A percentile compares a stretch with the other conserved stretches of the same genome.
phyloP scores from a whole-genome alignment of 1,284 basidiomycete genomes.

The Hypsizygus ulmarius region DNA sequence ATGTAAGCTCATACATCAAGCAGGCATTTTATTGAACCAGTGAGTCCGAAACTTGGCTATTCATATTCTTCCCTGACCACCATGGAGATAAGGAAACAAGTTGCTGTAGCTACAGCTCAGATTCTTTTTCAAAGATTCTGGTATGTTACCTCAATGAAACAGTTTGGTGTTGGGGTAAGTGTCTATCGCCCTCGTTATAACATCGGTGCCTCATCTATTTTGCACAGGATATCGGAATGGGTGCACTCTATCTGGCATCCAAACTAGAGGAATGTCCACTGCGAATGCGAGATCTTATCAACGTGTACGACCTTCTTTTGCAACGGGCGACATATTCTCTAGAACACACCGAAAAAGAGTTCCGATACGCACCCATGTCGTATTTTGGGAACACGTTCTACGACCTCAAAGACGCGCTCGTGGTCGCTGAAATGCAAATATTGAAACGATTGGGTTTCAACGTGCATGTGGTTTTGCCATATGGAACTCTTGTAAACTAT shows the following conservation, averaged over 20 bases:
- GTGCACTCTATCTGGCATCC: constrained; percentile 89
- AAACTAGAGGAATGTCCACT: constrained; percentile 95
- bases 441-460: constrained; percentile 92
- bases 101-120: constrained; percentile 94
- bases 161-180: constrained; percentile 87
- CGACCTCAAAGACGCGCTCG: constrained; percentile 85
- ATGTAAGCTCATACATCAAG: constrained; percentile 93
- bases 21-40: constrained; percentile 87
- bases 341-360: constrained; percentile 37
- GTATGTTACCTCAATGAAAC: constrained; percentile 92
- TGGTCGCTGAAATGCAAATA: constrained; percentile 96
- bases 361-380: constrained; percentile 79
- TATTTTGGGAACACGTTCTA: constrained; percentile 85
- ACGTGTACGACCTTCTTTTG: constrained; percentile 86
- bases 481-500: constrained; percentile 95
- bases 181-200: constrained; percentile 3
- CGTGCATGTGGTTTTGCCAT: constrained; percentile 87
- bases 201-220: neutral
- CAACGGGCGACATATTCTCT: constrained; percentile 55
- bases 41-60: constrained; percentile 38
- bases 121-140: constrained; percentile 97
- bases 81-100: constrained; percentile 76
- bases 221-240: constrained; percentile 86
- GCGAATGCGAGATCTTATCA: constrained; percentile 91
- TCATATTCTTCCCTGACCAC: constrained; percentile 7